Evolutionary conservation across 768 basidiomycete species (phyloP).

Genomic region (Chalciporus piperatus): DNA sequence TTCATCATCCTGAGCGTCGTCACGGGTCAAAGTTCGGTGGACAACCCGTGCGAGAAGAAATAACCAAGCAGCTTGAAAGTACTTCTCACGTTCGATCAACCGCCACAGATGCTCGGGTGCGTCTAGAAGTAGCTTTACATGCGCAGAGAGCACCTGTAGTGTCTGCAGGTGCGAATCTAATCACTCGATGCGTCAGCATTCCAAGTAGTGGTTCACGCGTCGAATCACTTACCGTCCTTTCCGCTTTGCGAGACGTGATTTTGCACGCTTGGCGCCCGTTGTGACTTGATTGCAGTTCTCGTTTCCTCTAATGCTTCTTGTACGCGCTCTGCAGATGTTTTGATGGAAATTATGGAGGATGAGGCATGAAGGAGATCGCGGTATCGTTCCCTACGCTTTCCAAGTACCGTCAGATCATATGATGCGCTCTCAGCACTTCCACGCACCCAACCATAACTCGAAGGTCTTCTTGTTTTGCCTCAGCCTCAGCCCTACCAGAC

Average conservation of each 20-base stretch:
- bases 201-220: neutral
- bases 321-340: conserved; percentile 65
- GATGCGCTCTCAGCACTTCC: neutral
- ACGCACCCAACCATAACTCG: conserved; percentile 92
- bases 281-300: conserved; percentile 48
- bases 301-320: conserved; percentile 62
- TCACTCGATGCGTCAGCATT: neutral
- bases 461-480: conserved; percentile 84
- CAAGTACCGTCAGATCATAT: conserved; percentile 35
- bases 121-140: conserved; percentile 88
- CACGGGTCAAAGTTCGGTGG: conserved; percentile 65
- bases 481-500: conserved; percentile 64
- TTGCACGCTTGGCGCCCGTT: conserved; percentile 43
- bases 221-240: conserved; percentile 41
- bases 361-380: conserved; percentile 85
- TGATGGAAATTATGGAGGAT: conserved; percentile 76
- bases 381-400: conserved; percentile 84
- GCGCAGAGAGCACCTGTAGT: conserved; percentile 77
- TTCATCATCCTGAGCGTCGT: conserved; percentile 63
- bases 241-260: conserved; percentile 36
- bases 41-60: conserved; percentile 85
- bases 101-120: conserved; percentile 92
- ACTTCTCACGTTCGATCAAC: conserved; percentile 75
- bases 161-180: conserved; percentile 66
- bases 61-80: conserved; percentile 82